A percentile compares a stretch with the other conserved stretches of the same genome.
Evolutionary conservation across 495 filamentous ascomycete genomes (phyloP).

Genomic region (Penicillium odoratum): DNA sequence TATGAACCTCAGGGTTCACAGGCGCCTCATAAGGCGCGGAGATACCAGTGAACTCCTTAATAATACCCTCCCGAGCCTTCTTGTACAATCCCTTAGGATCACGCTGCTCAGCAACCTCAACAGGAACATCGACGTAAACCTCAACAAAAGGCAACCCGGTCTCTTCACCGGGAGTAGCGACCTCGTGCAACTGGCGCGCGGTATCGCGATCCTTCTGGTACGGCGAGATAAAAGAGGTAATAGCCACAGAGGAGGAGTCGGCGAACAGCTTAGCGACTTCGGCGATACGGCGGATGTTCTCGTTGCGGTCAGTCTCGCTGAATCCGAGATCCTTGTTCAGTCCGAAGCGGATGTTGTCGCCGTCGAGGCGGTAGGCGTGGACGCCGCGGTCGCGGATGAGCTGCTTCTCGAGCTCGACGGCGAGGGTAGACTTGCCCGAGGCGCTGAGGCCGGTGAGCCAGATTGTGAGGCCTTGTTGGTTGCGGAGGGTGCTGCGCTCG

Average conservation of each 20-base stretch:
- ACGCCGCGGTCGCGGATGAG: conserved; percentile 73
- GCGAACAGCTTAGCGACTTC: conserved; percentile 98
- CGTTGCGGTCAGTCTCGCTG: conserved; percentile 86
- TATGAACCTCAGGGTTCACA: conserved; percentile 78
- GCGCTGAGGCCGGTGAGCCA: conserved; percentile 97
- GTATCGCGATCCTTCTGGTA: conserved; percentile 82
- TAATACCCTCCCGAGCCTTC: conserved; percentile 88
- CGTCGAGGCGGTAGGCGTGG: conserved; percentile 89
- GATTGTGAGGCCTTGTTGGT: conserved; percentile 88
- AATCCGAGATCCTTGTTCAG: conserved; percentile 97
- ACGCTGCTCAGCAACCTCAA: conserved; percentile 88
- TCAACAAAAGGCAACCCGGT: conserved; percentile 83
- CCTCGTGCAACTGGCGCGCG: conserved; percentile 75
- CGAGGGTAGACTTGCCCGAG: conserved; percentile 94
- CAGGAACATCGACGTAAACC: conserved; percentile 82
- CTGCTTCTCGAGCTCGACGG: conserved; percentile 93
- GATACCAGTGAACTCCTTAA: conserved; percentile 97
- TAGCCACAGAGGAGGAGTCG: conserved; percentile 79
- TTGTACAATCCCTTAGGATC: conserved; percentile 98
- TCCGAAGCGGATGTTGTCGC: conserved; percentile 98
- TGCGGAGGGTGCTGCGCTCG: conserved; percentile 77
- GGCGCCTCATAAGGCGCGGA: conserved; percentile 90
- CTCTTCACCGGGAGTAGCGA: conserved; percentile 45
- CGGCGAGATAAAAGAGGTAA: conserved; percentile 96
- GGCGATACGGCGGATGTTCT: conserved; percentile 95